phyloP scores from a whole-genome alignment of 129 eudicot genomes.

The Lactuca saligna region DNA sequence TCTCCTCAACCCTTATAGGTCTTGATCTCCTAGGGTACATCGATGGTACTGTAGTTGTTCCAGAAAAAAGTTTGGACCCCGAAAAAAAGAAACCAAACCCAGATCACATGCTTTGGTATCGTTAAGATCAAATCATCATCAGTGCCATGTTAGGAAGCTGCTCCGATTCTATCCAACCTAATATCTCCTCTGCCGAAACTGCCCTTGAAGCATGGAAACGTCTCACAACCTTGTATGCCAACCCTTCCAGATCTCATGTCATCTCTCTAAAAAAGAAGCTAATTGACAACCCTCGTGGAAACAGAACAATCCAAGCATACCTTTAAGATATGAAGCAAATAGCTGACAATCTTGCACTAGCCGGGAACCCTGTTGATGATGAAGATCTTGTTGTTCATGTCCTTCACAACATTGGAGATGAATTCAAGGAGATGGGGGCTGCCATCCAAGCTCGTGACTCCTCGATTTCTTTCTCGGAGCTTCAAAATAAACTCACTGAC shows the following conservation, averaged over 20 bases:
- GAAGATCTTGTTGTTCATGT: slow-evolving; percentile 1
- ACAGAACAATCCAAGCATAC: neutral
- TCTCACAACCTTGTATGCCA: neutral
- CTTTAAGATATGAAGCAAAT: neutral
- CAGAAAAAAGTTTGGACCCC: too few relatives aligned
- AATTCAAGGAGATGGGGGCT: neutral
- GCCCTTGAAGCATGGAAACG: neutral
- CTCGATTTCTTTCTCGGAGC: neutral
- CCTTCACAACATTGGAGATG: neutral
- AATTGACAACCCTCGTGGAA: neutral
- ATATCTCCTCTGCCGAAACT: neutral
- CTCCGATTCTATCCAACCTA: neutral
- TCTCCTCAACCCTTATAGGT: too few relatives aligned
- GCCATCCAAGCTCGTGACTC: neutral
- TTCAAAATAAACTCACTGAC: neutral
- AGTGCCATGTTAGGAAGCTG: neutral
- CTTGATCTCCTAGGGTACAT: too few relatives aligned
- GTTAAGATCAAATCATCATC: neutral
- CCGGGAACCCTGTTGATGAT: neutral
- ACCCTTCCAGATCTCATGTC: neutral
- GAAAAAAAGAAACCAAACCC: neutral
- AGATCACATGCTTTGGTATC: neutral
- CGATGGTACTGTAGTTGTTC: too few relatives aligned
- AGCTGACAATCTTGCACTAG: neutral
- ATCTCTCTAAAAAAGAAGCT: neutral